Base-by-base conservation (phyloP, 768 basidiomycete genomes). In the Guyanaporus albipodus region DNA sequence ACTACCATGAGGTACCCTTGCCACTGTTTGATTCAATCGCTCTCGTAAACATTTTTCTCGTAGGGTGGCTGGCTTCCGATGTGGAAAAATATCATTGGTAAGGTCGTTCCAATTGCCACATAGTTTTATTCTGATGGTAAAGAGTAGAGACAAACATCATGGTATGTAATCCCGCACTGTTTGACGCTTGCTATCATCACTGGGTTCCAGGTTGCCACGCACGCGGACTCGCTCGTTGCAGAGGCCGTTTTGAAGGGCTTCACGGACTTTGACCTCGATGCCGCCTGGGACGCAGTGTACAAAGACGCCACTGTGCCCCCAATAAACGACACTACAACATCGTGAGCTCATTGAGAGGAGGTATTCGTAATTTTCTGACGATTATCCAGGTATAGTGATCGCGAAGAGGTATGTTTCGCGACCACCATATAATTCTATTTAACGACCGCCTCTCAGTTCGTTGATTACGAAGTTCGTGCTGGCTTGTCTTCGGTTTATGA, bases 41-140 rank as follows among this genome's bases (percentile, higher is more conserved):
- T 38, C 36, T 29, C 42, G 49, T 6, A 52, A 44, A 26, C 6
- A 14, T 3, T 14, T 21, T 36, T 28, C 8, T 52, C 28, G 8
- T 53, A 74, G 80, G 78, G 85, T 14, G 89, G 89, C 4, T 88
- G 88, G 86, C 67, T 91, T 29, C 89, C 89, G 0, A 90, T 91
- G 87, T 91, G 89, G 89, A 91, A 90, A 67, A 91, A 91, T 50
- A 76, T 91, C 12, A 78, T 85, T 21, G 81, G 80, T 78, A 38
- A 50, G 70, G 53, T 23, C 21, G 1, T 35, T 11, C 9, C 23
- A 11, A 37, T 23, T 17, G 3, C n/a, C 33, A 2, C 8, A 12
- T 2, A 4, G 12, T 22, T 29, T 22, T 15, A 21, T 39, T 29
- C 27, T 48, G 14, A 52, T 17, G 0, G 8, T 9, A 11, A 11